phyloP scores from a whole-genome alignment of 441 rosid genomes.

The Flueggea neowawraea region DNA sequence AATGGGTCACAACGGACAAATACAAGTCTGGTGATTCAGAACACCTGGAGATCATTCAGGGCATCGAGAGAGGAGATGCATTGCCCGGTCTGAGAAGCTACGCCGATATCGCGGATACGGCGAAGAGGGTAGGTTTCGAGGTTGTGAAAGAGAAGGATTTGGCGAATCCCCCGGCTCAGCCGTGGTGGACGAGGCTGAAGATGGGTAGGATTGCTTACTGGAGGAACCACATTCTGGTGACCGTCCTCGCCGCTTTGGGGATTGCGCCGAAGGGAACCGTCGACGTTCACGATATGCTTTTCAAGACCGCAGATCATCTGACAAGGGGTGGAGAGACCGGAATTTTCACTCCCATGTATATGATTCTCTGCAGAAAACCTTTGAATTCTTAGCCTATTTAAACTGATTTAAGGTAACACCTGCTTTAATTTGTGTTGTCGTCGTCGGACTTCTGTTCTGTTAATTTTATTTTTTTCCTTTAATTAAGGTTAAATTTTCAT shows the following conservation, averaged over 20 bases:
- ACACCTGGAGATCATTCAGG: constrained; percentile 76
- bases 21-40: constrained; percentile 38
- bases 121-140: constrained; percentile 74
- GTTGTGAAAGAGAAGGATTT: constrained; percentile 79
- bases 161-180: constrained; percentile 62
- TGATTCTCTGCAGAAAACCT: constrained; percentile 91
- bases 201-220: constrained; percentile 84
- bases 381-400: constrained; percentile 17
- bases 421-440: too few species aligned
- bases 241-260: constrained; percentile 58
- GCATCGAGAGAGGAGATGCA: constrained; percentile 88
- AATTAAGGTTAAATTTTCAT: too few species aligned
- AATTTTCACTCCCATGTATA: constrained; percentile 89
- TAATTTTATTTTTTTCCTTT: too few species aligned
- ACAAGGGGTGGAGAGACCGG: constrained; percentile 83
- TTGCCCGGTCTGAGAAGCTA: constrained; percentile 74
- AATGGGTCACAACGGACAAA: constrained; percentile 88
- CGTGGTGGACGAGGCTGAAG: constrained; percentile 87
- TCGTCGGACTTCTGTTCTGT: too few species aligned
- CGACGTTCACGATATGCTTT: constrained; percentile 94
- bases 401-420: too few species aligned
- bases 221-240: constrained; percentile 85
- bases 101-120: constrained; percentile 56
- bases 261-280: constrained; percentile 90
- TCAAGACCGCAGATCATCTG: constrained; percentile 76